These are phyloP conservation scores for Cryomyces minteri DNA, from an alignment of 495 filamentous ascomycete species.

Conservation along the genomic window DNA sequence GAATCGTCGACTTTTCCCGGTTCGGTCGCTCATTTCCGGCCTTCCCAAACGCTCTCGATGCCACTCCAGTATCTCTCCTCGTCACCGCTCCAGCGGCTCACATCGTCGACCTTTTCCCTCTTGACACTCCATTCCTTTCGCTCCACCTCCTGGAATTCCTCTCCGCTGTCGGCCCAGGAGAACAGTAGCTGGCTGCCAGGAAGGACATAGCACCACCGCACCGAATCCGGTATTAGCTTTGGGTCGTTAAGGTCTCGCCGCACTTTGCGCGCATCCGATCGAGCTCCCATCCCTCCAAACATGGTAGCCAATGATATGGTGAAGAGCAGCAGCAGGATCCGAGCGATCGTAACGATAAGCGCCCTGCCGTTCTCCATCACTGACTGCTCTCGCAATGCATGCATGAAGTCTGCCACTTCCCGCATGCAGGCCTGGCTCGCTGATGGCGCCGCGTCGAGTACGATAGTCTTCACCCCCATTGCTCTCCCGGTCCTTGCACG, in stretches of 20 bases:
- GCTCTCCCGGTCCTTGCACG: too few species aligned
- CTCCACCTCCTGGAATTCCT: not conserved
- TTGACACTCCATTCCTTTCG: constrained; percentile 3
- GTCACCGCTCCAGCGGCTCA: constrained; percentile 5
- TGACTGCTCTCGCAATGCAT: too few species aligned
- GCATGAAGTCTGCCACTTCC: too few species aligned
- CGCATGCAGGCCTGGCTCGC: too few species aligned
- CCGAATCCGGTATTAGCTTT: constrained; percentile 1
- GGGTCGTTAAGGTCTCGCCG: constrained; percentile 4
- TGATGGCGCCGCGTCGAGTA: too few species aligned
- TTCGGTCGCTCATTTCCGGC: not conserved
- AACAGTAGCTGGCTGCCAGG: constrained; percentile 6
- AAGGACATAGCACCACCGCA: constrained; percentile 5
- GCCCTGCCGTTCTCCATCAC: too few species aligned
- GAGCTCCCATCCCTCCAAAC: too few species aligned
- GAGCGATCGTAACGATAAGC: too few species aligned
- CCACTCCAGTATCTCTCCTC: constrained; percentile 7
- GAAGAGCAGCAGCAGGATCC: too few species aligned
- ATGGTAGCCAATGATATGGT: too few species aligned
- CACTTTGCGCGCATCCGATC: not conserved
- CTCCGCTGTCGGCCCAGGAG: constrained; percentile 3
- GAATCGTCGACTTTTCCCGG: too few species aligned
- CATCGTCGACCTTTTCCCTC: constrained; percentile 2
- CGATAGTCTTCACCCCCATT: too few species aligned
- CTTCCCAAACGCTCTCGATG: constrained; percentile 7